Conservation (phyloP, 2,329 filamentous ascomycete species). For the Aspergillus sergii region DNA sequence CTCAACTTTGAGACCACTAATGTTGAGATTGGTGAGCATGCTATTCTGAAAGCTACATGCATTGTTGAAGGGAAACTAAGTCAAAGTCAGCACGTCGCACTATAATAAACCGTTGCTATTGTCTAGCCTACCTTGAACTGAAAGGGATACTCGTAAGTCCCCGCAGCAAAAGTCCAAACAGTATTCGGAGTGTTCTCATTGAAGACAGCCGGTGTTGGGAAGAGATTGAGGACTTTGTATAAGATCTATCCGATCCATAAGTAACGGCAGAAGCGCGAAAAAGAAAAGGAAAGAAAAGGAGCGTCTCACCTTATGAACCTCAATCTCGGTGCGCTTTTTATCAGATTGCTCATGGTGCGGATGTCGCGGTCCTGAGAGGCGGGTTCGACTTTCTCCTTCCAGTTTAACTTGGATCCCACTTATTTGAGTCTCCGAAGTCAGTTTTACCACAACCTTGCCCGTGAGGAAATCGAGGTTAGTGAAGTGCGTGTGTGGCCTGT, state of each 20-base stretch:
- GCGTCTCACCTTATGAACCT: slow-evolving; percentile 51
- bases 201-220: slow-evolving; percentile 47
- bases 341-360: slow-evolving; percentile 46
- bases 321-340: slow-evolving; percentile 52
- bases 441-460: slow-evolving; percentile 47
- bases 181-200: slow-evolving; percentile 37
- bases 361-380: slow-evolving; percentile 44
- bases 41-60: slow-evolving; percentile 48
- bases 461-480: slow-evolving; percentile 53
- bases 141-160: slow-evolving; percentile 53
- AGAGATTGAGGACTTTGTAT: slow-evolving; percentile 51
- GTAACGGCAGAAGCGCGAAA: not conserved
- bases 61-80: slow-evolving; percentile 54
- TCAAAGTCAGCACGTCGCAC: not conserved
- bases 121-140: slow-evolving; percentile 47
- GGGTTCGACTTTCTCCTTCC: slow-evolving; percentile 52
- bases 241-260: slow-evolving; percentile 37
- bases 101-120: not conserved
- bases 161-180: slow-evolving; percentile 48
- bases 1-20: slow-evolving; percentile 49
- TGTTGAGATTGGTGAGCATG: slow-evolving; percentile 49
- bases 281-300: not conserved
- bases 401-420: slow-evolving; percentile 52
- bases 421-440: slow-evolving; percentile 47
- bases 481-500: slow-evolving; percentile 46